A percentile compares a stretch with the other conserved stretches of the same genome.
These are phyloP conservation scores for Ustilago sp. DNA, from an alignment of 1,284 basidiomycete genomes.

Conservation along the genomic window DNA sequence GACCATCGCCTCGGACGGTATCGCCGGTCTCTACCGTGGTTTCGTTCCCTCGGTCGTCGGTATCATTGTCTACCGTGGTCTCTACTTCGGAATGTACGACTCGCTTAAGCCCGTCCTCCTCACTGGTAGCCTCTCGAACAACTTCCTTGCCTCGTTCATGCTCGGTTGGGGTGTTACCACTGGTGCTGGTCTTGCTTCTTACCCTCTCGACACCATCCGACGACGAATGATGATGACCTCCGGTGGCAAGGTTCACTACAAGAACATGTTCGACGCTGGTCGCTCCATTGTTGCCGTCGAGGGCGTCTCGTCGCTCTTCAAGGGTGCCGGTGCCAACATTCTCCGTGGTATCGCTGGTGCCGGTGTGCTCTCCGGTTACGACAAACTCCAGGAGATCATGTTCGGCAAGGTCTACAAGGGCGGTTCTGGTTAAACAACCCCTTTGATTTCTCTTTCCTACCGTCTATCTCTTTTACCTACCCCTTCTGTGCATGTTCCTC, in stretches of 20 bases:
- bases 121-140: conserved; percentile 65
- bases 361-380: conserved; percentile 86
- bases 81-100: conserved; percentile 70
- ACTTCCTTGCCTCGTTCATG: conserved; percentile 69
- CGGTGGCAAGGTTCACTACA: conserved; percentile 69
- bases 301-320: conserved; percentile 81
- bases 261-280: conserved; percentile 75
- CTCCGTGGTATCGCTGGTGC: conserved; percentile 98
- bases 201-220: conserved; percentile 70
- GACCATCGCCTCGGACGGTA: conserved; percentile 69
- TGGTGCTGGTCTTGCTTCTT: conserved; percentile 69
- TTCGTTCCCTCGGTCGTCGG: conserved; percentile 70
- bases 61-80: conserved; percentile 70
- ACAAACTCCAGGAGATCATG: conserved; percentile 82
- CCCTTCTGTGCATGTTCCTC: conserved; percentile 29
- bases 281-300: conserved; percentile 86
- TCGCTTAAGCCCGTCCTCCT: conserved; percentile 70
- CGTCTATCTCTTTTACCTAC: not conserved
- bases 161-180: conserved; percentile 70
- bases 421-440: conserved; percentile 50
- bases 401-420: conserved; percentile 70
- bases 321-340: conserved; percentile 89
- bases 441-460: not conserved
- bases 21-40: conserved; percentile 70
- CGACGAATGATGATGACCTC: conserved; percentile 70